Evolutionary conservation across 495 filamentous ascomycete species (phyloP).

Genomic region (Massariosphaeria phaeospora): DNA sequence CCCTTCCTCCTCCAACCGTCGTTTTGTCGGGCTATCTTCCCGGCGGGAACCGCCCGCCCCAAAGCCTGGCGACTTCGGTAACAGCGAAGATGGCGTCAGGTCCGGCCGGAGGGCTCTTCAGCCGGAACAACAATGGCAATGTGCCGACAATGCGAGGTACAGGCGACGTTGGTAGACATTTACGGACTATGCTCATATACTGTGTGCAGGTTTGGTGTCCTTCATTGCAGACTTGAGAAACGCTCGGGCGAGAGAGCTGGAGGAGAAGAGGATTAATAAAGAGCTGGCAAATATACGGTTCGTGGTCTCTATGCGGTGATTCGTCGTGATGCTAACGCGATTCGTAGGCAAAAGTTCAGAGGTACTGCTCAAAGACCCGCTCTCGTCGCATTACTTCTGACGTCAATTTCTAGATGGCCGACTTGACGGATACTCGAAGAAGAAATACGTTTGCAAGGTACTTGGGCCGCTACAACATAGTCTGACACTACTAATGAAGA

Average conservation of each 20-base stretch:
- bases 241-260: constrained; percentile 87
- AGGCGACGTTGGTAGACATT: neutral
- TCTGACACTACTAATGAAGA: constrained; percentile 30
- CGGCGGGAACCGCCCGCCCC: constrained; percentile 30
- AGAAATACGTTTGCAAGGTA: constrained; percentile 99
- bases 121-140: constrained; percentile 36
- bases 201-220: constrained; percentile 68
- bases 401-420: constrained; percentile 57
- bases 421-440: constrained; percentile 94
- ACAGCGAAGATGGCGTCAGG: constrained; percentile 36
- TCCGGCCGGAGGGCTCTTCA: constrained; percentile 39
- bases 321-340: constrained; percentile 23
- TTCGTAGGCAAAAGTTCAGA: constrained; percentile 68
- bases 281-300: constrained; percentile 95
- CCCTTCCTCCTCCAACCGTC: neutral
- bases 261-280: constrained; percentile 99
- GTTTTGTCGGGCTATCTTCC: constrained; percentile 32
- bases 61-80: constrained; percentile 21
- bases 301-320: constrained; percentile 30
- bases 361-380: constrained; percentile 40
- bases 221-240: constrained; percentile 98
- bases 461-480: neutral
- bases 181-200: neutral
- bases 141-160: constrained; percentile 37
- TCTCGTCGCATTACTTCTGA: constrained; percentile 28